Base-by-base conservation (phyloP, 345 rosid genomes). In the Brassica nigra region DNA sequence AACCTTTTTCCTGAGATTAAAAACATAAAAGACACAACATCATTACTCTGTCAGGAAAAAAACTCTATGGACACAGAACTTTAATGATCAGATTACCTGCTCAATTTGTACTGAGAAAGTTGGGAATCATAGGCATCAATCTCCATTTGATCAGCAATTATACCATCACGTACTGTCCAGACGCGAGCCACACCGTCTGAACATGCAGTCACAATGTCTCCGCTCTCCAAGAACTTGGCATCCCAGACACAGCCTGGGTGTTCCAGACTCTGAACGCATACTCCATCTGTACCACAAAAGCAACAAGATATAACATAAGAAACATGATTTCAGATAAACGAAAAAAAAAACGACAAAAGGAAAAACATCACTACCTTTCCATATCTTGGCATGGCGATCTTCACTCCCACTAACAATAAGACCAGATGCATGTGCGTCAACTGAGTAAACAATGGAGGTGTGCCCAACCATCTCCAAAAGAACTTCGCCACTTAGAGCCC, bases 231-330 rank as follows among this genome's bases (percentile, higher is more conserved):
- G 81, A 96, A 96, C 86, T 95, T 93, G 75, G 85, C 88, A 83
- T 96, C 98, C 99, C 99, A 96, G 75, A 93, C 94, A 87, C 94
- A 92, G 69, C 99, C 98, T 75, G 98, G 98, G 84, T 96, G 99
- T 85, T 92, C 98, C 84, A 96, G 72, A 83, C 87, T 96, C 85
- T 96, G 99, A 76, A 96, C 69, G 79, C 99, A 93, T 66, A 80
- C 86, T 80, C 99, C 99, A 92, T 93, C 99, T 92, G 88, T 82
- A 81, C 70, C 77, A 85, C 66, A 47, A 66, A 44, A 59, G 18
- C 59, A 71, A 70, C 42, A 63, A 66, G 34, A 31, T 64, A 80
- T 42, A 80, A 76, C 29, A 28, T 57, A 64, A 49, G 28, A 58
- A 16, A 31, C 57, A 74, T 14, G 37, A 55, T 62, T 34, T 33